Evolutionary conservation across 2,329 filamentous ascomycete genomes (phyloP).

Genomic region (Bipolaris sorokiniana): DNA sequence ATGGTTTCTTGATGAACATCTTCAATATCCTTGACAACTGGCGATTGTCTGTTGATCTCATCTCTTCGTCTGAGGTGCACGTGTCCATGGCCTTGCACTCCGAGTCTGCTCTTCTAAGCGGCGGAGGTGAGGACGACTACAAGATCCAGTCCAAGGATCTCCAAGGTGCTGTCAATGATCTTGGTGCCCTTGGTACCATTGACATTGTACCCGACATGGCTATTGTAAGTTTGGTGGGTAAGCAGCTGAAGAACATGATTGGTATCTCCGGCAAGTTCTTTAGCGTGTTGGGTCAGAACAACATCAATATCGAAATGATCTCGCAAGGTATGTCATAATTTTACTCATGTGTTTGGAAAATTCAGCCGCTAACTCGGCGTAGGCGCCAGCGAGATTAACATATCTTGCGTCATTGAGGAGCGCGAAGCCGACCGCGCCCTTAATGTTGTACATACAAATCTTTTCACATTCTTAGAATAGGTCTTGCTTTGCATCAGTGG

Average conservation of each 20-base stretch:
- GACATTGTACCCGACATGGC: constrained; percentile 92
- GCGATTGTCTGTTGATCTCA: constrained; percentile 90
- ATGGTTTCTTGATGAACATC: constrained; percentile 93
- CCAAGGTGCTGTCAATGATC: constrained; percentile 66
- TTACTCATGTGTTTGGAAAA: background rate
- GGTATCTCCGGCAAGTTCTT: constrained; percentile 96
- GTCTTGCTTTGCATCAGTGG: constrained; percentile 34
- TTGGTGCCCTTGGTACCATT: constrained; percentile 84
- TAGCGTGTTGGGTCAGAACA: constrained; percentile 87
- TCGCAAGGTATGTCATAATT: constrained; percentile 74
- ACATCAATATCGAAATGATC: constrained; percentile 99
- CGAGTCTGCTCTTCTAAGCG: constrained; percentile 63
- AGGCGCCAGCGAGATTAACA: constrained; percentile 99
- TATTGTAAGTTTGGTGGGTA: constrained; percentile 91
- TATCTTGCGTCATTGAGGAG: constrained; percentile 95
- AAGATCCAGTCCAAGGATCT: constrained; percentile 56
- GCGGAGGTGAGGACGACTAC: constrained; percentile 55
- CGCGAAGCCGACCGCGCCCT: constrained; percentile 89
- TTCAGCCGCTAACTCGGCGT: background rate
- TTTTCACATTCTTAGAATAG: constrained; percentile 92
- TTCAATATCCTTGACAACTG: constrained; percentile 89
- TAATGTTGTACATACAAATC: constrained; percentile 93
- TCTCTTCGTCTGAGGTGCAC: constrained; percentile 95
- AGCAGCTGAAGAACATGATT: constrained; percentile 95
- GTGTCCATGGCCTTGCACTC: constrained; percentile 96